phyloP scores from a whole-genome alignment of 2,329 filamentous ascomycete genomes.

The Pseudogymnoascus sp. region DNA sequence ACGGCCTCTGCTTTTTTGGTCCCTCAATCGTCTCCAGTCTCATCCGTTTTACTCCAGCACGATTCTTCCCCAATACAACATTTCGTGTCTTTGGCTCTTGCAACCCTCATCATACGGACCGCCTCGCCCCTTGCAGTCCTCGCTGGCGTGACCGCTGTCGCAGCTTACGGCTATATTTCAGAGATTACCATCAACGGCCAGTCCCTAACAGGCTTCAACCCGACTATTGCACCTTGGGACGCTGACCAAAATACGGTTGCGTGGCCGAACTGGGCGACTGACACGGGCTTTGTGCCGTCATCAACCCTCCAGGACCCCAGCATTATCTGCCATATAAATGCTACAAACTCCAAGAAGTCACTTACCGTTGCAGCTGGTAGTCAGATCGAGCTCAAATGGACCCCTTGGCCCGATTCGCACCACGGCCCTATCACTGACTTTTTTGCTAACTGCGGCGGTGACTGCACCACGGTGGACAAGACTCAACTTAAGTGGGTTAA shows the following conservation, averaged over 20 bases:
- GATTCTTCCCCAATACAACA: background rate
- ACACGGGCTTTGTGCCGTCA: slow-evolving; percentile 45
- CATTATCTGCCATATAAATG: slow-evolving; percentile 55
- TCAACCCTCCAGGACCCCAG: slow-evolving; percentile 37
- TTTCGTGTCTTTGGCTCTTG: background rate
- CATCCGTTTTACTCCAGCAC: no score
- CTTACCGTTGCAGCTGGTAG: slow-evolving; percentile 51
- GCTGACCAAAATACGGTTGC: slow-evolving; percentile 39
- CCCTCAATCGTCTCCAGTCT: background rate
- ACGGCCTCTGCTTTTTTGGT: background rate
- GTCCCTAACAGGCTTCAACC: slow-evolving; percentile 27
- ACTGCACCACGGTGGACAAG: slow-evolving; percentile 34
- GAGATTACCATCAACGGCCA: slow-evolving; percentile 38
- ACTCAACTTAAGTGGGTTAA: no score
- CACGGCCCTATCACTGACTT: slow-evolving; percentile 31
- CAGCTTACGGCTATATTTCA: slow-evolving; percentile 37
- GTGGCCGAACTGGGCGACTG: slow-evolving; percentile 42
- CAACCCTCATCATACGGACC: background rate
- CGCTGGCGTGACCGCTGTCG: slow-evolving; percentile 30
- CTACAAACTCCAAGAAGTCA: slow-evolving; percentile 39
- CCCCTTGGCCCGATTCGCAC: slow-evolving; percentile 55
- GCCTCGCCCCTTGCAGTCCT: slow-evolving; percentile 10
- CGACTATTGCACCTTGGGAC: background rate
- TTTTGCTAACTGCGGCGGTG: slow-evolving; percentile 28
- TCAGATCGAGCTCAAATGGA: slow-evolving; percentile 52